Base-by-base conservation (phyloP, 148 eudicot genomes). In the Camellia sinensis region DNA sequence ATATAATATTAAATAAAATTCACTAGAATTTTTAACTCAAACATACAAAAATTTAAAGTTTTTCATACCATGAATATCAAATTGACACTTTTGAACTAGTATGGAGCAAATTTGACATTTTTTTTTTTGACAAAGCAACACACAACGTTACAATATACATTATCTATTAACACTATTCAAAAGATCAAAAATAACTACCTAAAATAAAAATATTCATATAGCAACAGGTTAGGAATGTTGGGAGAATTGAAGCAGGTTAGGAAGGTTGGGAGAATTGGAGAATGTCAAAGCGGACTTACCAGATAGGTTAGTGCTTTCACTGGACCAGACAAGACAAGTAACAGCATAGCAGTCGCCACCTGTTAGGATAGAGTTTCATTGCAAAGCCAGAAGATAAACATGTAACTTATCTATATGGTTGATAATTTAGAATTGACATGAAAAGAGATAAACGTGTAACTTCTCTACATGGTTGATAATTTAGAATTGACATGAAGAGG, bases 301-400 rank as follows among this genome's bases (percentile, higher is more conserved):
- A 93, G 41, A 88, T 90, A 92, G 46, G 97, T 93, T 63, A 91
- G 77, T 10, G 99, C 97, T 86, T 95, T 95, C 68, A 95, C 93
- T 41, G 97, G 99, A 82, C 97, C 99, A 43, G 97, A 89, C 79
- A 95, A 84, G 78, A 93, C 97, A 74, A 95, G 82, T 84, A 95
- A 86, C 43, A 95, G 85, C 71, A 88, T 87, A 78, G 86, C 79
- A 40, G 98, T 95, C 18, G 98, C 98, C 76, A 95, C 97, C 98
- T 94, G 81, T 66, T 29, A 59, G 80, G 45, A 79, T 71, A 68
- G 67, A n/a, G 43, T 0, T 54, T 43, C 46, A 82, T 63, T 18
- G 66, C 79, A 74, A 60, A 50, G 3, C 50, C 8, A 59, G n/a
- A 74, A 66, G 68, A 72, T 3, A 37, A 70, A 54, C 37, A 45